These are phyloP conservation scores for Vitis cinerea DNA, from an alignment of 164 flowering plant genomes.

Conservation along the genomic window DNA sequence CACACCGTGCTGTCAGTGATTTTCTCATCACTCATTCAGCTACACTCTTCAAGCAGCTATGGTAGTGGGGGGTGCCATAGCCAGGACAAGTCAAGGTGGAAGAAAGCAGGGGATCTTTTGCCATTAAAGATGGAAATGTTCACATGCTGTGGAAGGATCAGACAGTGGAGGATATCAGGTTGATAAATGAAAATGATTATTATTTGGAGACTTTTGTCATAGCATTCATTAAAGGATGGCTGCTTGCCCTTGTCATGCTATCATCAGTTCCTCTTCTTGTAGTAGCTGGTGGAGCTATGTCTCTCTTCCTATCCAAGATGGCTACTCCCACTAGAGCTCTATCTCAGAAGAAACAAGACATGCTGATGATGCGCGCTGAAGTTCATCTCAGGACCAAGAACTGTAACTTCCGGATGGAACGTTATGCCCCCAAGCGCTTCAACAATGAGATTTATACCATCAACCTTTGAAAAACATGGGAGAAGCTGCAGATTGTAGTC, in stretches of 20 bases:
- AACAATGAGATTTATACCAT: conserved; percentile 75
- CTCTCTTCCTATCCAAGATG: conserved; percentile 16
- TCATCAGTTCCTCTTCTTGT: conserved; percentile 28
- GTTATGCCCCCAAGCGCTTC: conserved; percentile 78
- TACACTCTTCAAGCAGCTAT: too few species aligned
- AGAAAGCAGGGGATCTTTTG: too few species aligned
- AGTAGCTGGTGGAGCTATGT: conserved; percentile 13
- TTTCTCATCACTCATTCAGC: too few species aligned
- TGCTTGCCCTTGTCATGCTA: conserved; percentile 29
- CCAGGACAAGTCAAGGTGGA: too few species aligned
- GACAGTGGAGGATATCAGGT: conserved; percentile 28
- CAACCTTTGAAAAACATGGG: conserved; percentile 86
- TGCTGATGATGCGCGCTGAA: conserved; percentile 80
- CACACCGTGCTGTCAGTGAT: too few species aligned
- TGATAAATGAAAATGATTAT: too few species aligned
- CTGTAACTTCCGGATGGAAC: conserved; percentile 89
- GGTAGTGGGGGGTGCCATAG: too few species aligned
- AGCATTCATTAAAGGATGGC: conserved; percentile 34
- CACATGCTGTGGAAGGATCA: conserved; percentile 16
- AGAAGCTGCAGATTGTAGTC: conserved; percentile 79
- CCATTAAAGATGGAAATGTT: too few species aligned
- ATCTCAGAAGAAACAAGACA: conserved; percentile 66
- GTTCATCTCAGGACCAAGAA: conserved; percentile 89
- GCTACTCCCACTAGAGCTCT: conserved; percentile 31
- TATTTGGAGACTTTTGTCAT: conserved; percentile 10